These are phyloP conservation scores for Royoungia palumana DNA, from an alignment of 768 basidiomycete species.

Conservation along the genomic window DNA sequence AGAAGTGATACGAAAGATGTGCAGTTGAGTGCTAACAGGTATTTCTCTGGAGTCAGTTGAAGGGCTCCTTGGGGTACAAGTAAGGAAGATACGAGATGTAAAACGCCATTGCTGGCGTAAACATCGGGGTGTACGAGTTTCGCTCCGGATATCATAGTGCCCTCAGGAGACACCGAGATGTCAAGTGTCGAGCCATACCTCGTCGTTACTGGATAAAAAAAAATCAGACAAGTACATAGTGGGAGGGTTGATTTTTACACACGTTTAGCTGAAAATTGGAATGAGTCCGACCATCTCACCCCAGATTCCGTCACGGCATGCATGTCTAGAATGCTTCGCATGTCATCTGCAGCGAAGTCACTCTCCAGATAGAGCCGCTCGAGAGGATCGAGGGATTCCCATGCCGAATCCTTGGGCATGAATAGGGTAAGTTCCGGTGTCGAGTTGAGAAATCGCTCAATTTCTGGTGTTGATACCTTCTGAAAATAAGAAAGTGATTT, in stretches of 20 bases:
- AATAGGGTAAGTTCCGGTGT: conserved; percentile 83
- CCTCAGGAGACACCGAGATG: conserved; percentile 51
- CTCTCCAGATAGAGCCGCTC: conserved; percentile 89
- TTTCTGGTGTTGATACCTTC: conserved; percentile 63
- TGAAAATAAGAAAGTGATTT: conserved; percentile 69
- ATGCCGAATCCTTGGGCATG: conserved; percentile 82
- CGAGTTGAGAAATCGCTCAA: conserved; percentile 54
- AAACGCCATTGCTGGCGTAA: conserved; percentile 91
- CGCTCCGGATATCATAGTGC: conserved; percentile 55
- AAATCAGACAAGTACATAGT: conserved; percentile 11
- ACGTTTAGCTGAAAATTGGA: conserved; percentile 52
- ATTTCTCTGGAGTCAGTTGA: conserved; percentile 89
- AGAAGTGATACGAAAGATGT: conserved; percentile 86
- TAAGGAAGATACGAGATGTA: conserved; percentile 84
- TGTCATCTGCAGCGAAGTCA: conserved; percentile 78
- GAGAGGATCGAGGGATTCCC: conserved; percentile 68
- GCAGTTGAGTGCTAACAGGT: conserved; percentile 88
- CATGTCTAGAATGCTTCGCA: conserved; percentile 73
- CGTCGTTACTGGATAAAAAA: conserved; percentile 57
- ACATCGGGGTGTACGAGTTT: conserved; percentile 74
- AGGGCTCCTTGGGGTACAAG: conserved; percentile 75
- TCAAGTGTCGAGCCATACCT: conserved; percentile 65
- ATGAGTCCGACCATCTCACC: conserved; percentile 68
- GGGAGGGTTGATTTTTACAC: conserved; percentile 25
- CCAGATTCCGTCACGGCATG: conserved; percentile 58